A percentile compares a stretch with the other conserved stretches of the same genome.
phyloP scores from a whole-genome alignment of 1,139 yeast species.

The Trichomonascaceae sp. region DNA sequence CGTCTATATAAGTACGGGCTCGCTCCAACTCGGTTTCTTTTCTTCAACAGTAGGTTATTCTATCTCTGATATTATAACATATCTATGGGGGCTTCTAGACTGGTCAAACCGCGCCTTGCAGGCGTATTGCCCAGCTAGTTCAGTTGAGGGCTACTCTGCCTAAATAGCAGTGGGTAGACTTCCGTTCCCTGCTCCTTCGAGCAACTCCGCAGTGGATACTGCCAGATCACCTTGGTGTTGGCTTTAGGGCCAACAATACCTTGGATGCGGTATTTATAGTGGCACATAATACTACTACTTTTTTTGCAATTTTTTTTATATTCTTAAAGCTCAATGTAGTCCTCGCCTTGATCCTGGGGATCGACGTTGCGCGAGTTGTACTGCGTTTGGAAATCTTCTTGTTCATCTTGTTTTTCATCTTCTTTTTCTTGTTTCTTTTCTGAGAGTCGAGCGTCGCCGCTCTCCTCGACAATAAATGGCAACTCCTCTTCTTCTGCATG shows the following conservation, averaged over 20 bases:
- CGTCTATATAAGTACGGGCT: no score
- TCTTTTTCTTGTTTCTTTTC: slow-evolving; percentile 8
- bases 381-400: slow-evolving; percentile 1
- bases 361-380: no score
- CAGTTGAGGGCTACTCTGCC: slow-evolving; percentile 21
- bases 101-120: slow-evolving; percentile 13
- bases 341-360: no score
- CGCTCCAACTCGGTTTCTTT: no score
- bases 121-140: slow-evolving; percentile 12
- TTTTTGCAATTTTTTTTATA: no score
- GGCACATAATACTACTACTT: no score
- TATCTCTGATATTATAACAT: slow-evolving; percentile 18
- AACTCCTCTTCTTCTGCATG: slow-evolving; percentile 19
- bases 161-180: slow-evolving; percentile 20
- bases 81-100: slow-evolving; percentile 16
- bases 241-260: slow-evolving; percentile 5
- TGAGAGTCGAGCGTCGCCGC: slow-evolving; percentile 5
- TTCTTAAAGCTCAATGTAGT: no score
- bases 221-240: slow-evolving; percentile 13
- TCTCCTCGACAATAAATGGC: slow-evolving; percentile 15
- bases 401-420: slow-evolving; percentile 4
- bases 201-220: slow-evolving; percentile 15
- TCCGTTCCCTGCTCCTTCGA: slow-evolving; percentile 23
- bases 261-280: no score
- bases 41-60: slow-evolving; percentile 22